Conservation (phyloP, 257 asterid genomes). For the Nicotiana tabacum region DNA sequence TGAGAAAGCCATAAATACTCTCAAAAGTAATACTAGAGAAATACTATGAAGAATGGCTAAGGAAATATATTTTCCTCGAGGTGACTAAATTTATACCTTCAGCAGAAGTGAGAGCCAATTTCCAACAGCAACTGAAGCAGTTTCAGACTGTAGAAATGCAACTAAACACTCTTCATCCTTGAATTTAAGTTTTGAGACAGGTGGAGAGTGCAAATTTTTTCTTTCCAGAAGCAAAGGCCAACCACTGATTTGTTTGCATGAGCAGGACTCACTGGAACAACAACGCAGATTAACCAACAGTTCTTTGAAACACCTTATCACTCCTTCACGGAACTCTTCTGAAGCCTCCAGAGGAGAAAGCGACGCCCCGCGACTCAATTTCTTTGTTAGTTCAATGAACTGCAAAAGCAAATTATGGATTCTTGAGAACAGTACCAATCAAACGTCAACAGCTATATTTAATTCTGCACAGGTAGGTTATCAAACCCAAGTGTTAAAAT, state of each 20-base stretch:
- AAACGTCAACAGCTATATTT: background rate
- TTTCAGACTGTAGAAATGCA: conserved; percentile 82
- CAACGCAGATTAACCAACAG: conserved; percentile 56
- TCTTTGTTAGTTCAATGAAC: conserved; percentile 80
- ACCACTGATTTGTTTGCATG: conserved; percentile 56
- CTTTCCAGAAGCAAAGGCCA: conserved; percentile 38
- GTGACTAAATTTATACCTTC: conserved; percentile 45
- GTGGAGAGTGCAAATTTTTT: conserved; percentile 30
- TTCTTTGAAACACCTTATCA: conserved; percentile 75
- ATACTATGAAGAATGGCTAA: background rate
- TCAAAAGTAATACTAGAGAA: background rate
- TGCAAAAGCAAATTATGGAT: conserved; percentile 23
- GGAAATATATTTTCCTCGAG: background rate
- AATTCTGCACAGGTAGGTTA: background rate
- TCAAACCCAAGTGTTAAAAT: background rate
- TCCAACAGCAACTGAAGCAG: conserved; percentile 91
- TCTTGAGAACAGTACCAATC: background rate
- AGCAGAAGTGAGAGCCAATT: conserved; percentile 97
- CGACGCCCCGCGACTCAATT: conserved; percentile 74
- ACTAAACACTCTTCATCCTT: conserved; percentile 54
- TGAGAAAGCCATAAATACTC: conserved; percentile 26
- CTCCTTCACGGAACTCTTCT: conserved; percentile 94
- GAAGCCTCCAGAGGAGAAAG: conserved; percentile 82
- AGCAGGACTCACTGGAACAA: conserved; percentile 61
- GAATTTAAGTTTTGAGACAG: conserved; percentile 21